Conservation (phyloP, 2,329 filamentous ascomycete species). For the Ceratocystis ficicola region DNA sequence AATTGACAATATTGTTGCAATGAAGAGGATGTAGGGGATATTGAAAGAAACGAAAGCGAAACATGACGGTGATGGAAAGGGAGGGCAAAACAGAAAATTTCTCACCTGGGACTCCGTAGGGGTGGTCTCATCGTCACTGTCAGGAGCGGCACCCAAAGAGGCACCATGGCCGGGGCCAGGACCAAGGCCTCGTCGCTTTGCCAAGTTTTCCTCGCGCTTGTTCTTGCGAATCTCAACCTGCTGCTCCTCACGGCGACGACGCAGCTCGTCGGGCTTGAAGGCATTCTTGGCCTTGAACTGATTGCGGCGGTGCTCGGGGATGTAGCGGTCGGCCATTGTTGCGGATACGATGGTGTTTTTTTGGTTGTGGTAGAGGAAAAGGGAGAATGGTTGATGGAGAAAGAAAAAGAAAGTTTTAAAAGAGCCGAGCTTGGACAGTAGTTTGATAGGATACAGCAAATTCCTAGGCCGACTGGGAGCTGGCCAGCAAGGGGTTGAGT, state of each 20-base stretch:
- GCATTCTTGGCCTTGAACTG: conserved; percentile 99
- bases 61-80: conserved; percentile 20
- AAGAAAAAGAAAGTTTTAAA: conserved; percentile 14
- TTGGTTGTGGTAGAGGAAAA: conserved; percentile 6
- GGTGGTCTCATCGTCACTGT: conserved; percentile 93
- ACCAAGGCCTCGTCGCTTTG: conserved; percentile 91
- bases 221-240: conserved; percentile 98
- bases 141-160: conserved; percentile 73
- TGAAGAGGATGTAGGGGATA: conserved; percentile 12
- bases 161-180: conserved; percentile 70
- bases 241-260: conserved; percentile 95
- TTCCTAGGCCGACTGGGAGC: conserved; percentile 7
- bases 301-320: conserved; percentile 96
- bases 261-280: conserved; percentile 98
- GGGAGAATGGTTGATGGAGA: conserved; percentile 22
- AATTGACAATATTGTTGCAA: conserved; percentile 1
- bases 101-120: conserved; percentile 94
- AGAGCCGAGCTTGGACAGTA: conserved; percentile 23
- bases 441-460: conserved; percentile 13
- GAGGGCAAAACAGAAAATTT: background rate
- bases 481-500: background rate
- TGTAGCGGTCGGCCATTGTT: conserved; percentile 96
- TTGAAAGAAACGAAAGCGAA: conserved; percentile 8
- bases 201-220: conserved; percentile 97
- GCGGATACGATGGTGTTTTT: conserved; percentile 27